Evolutionary conservation across 495 filamentous ascomycete genomes (phyloP).

Genomic region (Penicillium nucicola): DNA sequence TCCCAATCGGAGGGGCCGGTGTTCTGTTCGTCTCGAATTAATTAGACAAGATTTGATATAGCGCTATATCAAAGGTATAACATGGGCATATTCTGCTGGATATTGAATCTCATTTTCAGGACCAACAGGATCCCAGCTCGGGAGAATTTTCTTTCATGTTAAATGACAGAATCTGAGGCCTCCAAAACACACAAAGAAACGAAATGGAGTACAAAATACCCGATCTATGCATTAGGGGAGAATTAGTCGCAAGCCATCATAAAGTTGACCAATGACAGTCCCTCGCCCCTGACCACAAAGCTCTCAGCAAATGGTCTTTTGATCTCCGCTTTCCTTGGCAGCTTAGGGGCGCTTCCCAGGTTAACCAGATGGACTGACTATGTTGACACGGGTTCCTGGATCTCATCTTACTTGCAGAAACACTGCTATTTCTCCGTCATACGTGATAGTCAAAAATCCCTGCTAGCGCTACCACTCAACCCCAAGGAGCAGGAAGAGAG

Average conservation of each 20-base stretch:
- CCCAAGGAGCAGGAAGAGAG: no score
- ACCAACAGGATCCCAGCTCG: background rate
- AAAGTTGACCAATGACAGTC: background rate
- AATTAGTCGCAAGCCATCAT: background rate
- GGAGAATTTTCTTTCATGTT: background rate
- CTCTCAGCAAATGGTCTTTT: no score
- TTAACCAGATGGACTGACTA: no score
- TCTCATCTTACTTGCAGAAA: no score
- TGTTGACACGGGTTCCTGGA: no score
- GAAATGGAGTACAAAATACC: constrained; percentile 1
- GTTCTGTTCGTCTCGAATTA: background rate
- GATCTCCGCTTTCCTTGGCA: background rate
- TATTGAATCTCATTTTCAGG: no score
- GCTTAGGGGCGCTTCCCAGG: background rate
- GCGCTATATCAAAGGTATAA: background rate
- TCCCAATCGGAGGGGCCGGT: constrained; percentile 1
- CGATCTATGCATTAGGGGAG: background rate
- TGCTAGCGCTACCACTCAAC: background rate
- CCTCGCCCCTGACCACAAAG: background rate
- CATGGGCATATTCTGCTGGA: no score
- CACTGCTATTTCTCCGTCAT: background rate
- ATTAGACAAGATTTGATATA: background rate
- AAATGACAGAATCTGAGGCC: background rate
- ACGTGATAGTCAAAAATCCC: background rate
- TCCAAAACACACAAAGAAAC: background rate